Evolutionary conservation across 441 rosid genomes (phyloP), one percentile per base, ranked within the genome.

Genomic region (Euphorbia corollata): DNA sequence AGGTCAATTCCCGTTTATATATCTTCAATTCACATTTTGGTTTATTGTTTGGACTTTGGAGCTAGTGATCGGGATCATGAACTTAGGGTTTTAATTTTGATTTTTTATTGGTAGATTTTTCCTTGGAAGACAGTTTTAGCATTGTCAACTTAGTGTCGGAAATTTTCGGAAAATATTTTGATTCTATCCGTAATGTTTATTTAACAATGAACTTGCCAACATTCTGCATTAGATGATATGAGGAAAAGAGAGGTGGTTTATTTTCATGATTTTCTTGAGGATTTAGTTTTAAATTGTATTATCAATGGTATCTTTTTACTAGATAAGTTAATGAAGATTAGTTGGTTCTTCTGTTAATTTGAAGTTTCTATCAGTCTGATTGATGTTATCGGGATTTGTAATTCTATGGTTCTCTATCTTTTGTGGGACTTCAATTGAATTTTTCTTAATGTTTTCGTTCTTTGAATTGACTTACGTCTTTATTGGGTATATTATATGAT

Each of bases 1-100:
- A 84, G 92, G 98, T 92, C 11, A 69, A 0, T 24, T 36, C 23
- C 38, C n/a, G 7, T 56, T 2, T 55, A 2, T 56, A 23, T 56
- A 56, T 23, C 20, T 20, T 38, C 1, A 1, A 7, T 2, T 32
- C 56, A 3, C 48, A 5, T 10, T 24, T 51, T 13, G 8, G 48
- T 20, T 19, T 11, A 32, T 1, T 51, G 13, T 20, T 58, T 8
- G 8, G 57, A 6, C 2, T n/a, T 8, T 0, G 54, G 6, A 10
- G 13, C 16, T 4, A 34, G 45, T 34, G 45, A 34, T 3, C 6
- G 61, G 10, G 32, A 59, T 34, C 20, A 7, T 54, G 30, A 54
- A 20, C 8, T 59, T 59, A 30, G 62, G 62, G 62, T 59, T 30
- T 23, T 59, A 41, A 30, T 59, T 59, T 30, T 6, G 6, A n/a